These are phyloP conservation scores for Pseudogymnoascus pannorum DNA, from an alignment of 2,329 filamentous ascomycete genomes.

Conservation along the genomic window DNA sequence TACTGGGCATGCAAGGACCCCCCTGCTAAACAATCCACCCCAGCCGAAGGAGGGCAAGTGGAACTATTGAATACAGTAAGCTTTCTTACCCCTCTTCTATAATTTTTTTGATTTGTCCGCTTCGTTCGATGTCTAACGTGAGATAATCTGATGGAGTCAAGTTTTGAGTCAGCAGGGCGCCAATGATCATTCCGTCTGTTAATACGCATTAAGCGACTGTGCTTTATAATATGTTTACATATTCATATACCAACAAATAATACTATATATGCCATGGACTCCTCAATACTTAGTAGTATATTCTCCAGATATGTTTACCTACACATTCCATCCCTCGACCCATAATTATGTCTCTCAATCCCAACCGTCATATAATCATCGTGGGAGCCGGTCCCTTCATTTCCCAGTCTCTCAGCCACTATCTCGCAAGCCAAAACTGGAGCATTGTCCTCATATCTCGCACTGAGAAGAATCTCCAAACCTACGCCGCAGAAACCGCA, in stretches of 20 bases:
- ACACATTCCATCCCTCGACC: background rate
- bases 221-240: background rate
- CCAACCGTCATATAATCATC: background rate
- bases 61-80: background rate
- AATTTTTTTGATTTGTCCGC: background rate
- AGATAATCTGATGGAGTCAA: background rate
- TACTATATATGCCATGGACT: background rate
- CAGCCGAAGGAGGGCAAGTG: background rate
- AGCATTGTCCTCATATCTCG: slow-evolving; percentile 82
- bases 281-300: background rate
- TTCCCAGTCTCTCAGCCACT: background rate
- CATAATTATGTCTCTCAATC: background rate
- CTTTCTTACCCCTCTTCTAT: background rate
- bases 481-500: slow-evolving; percentile 65
- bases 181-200: background rate
- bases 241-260: background rate
- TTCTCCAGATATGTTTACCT: background rate
- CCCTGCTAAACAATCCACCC: no score
- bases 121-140: background rate
- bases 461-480: slow-evolving; percentile 79
- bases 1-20: background rate
- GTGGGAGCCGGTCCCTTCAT: background rate
- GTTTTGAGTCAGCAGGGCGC: background rate
- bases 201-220: background rate
- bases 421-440: background rate